Base-by-base conservation (phyloP, 2,329 filamentous ascomycete species). In the Fusarium torreyae region DNA sequence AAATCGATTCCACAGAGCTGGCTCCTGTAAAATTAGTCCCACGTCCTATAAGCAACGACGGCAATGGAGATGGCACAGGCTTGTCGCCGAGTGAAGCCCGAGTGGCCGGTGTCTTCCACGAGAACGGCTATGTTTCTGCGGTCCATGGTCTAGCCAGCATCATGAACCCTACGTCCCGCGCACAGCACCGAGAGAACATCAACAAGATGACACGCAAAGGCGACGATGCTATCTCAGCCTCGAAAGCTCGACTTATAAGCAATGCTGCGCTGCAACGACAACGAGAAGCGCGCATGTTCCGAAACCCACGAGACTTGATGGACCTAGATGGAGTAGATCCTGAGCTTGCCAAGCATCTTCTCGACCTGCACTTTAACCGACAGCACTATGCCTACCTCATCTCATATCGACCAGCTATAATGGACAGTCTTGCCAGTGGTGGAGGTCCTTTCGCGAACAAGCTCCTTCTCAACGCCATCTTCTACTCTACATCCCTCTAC, bases 401-500 rank as follows among this genome's bases (percentile, higher is more conserved):
- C 14, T 77, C 78, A 0, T 81, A 81, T 33, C 77, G 80, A 1
- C 80, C 80, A 2, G 79, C 78, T 2, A 77, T 81, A 11, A 81
- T 80, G 75, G 77, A 81, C 36, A 79, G 78, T 56, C 74, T 81
- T 3, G 70, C 73, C 1, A 78, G 75, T 20, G 75, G 75, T 0
- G 73, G 74, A n/a, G 79, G 80, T 2, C 77, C 76, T 1, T 81
- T 77, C 31, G 72, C 74, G 11, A 81, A 80, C 28, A 80, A 80
- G 52, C 73, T 81, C 5, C 69, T 81, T 1, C 71, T 81, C 15
- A 81, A 81, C 58, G 77, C 79, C 17, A 81, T 83, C 11, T 83
- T 80, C 68, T 81, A 77, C 45, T 79, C 78, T 11, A 79, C 77
- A 4, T 77, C 75, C 7, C 76, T 81, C 2, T 81, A 80, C 45